phyloP scores from a whole-genome alignment of 257 asterid genomes.

The Scutellaria galericulata region DNA sequence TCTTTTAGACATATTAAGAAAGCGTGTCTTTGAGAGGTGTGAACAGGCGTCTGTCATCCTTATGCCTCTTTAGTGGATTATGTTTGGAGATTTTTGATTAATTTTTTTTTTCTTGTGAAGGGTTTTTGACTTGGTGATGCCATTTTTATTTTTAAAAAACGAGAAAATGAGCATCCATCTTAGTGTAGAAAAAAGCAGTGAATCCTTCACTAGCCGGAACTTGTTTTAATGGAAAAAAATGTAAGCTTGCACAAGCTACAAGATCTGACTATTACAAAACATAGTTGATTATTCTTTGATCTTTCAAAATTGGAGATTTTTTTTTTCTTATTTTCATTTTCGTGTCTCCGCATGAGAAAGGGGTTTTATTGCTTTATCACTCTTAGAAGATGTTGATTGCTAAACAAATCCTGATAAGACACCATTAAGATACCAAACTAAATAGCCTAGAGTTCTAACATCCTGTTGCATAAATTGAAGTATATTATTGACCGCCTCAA shows the following conservation, averaged over 20 bases:
- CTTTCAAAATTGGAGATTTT: neutral
- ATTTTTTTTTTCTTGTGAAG: neutral
- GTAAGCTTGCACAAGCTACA: neutral
- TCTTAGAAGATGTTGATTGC: conserved; percentile 8
- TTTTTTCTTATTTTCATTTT: neutral
- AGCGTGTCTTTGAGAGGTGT: conserved; percentile 15
- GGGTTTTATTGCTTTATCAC: conserved; percentile 22
- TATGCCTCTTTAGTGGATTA: neutral
- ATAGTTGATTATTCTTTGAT: neutral
- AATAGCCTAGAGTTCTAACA: neutral
- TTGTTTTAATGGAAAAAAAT: neutral
- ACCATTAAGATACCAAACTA: neutral
- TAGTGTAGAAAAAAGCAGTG: conserved; percentile 21
- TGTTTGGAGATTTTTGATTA: neutral
- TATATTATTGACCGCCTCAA: conserved; percentile 18
- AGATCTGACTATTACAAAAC: neutral
- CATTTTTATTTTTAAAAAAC: neutral
- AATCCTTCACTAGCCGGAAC: neutral
- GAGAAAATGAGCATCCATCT: conserved; percentile 19
- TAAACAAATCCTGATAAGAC: conserved; percentile 23
- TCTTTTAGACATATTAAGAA: neutral
- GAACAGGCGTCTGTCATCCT: conserved; percentile 6
- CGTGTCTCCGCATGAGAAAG: conserved; percentile 13
- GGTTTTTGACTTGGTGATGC: neutral
- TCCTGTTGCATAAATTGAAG: conserved; percentile 10